A percentile compares a stretch with the other conserved stretches of the same genome.
These are phyloP conservation scores for Fusarium anthophilum DNA, from an alignment of 2,329 filamentous ascomycete species.

Conservation along the genomic window DNA sequence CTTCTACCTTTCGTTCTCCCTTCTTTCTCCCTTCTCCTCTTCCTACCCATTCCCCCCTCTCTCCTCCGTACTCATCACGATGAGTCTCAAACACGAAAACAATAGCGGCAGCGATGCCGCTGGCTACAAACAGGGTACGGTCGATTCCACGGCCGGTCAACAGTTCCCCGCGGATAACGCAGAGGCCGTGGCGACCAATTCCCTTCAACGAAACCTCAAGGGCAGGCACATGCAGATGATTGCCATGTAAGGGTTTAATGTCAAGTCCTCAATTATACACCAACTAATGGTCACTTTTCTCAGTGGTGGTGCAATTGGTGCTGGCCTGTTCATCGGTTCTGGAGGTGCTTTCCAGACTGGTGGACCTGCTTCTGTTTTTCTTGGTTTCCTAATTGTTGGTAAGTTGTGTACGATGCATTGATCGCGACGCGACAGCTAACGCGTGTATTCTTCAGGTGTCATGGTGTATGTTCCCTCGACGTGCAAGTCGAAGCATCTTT, in stretches of 20 bases:
- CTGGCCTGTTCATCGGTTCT: background rate
- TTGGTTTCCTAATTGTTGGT: background rate
- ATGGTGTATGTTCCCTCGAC: background rate
- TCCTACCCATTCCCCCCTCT: background rate
- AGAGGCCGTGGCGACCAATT: background rate
- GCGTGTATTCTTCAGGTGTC: background rate
- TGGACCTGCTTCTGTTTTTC: background rate
- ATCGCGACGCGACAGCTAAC: background rate
- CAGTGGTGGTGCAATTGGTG: background rate
- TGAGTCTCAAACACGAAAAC: background rate
- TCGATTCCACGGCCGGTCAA: background rate
- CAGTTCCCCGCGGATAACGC: background rate
- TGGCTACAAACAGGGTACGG: background rate
- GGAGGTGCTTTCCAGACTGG: background rate
- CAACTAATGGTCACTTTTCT: background rate
- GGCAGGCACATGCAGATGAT: background rate
- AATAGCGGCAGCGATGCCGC: background rate
- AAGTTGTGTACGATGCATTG: background rate
- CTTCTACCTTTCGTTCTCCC: background rate
- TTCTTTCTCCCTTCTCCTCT: background rate
- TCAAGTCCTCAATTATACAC: background rate
- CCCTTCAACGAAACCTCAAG: background rate
- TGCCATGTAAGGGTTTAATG: background rate
- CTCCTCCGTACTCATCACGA: background rate
- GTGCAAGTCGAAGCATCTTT: background rate